Conservation (phyloP, 2,329 filamentous ascomycete species). For the Fusarium equiseti region DNA sequence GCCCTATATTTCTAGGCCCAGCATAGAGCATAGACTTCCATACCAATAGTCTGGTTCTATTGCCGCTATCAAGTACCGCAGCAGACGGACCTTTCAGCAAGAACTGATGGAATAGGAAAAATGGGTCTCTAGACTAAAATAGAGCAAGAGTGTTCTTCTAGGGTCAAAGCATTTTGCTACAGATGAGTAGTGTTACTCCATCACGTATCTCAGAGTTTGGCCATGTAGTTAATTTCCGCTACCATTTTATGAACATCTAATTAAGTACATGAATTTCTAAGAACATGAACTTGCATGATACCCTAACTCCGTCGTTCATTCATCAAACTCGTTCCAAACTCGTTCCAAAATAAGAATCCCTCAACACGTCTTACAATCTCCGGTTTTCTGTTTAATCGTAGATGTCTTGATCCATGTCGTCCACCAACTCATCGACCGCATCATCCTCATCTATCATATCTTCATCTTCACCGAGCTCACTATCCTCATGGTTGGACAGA, state of each 20-base stretch:
- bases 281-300: conserved; percentile 1
- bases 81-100: not conserved
- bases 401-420: conserved; percentile 72
- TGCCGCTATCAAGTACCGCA: not conserved
- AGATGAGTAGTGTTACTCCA: not conserved
- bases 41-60: not conserved
- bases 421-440: conserved; percentile 75
- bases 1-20: conserved; percentile 49
- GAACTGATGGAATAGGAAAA: not conserved
- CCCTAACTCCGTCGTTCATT: conserved; percentile 36
- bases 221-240: conserved; percentile 12
- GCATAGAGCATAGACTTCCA: conserved; percentile 27
- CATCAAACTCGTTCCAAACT: conserved; percentile 32
- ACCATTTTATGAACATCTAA: conserved; percentile 6
- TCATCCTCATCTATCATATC: conserved; percentile 81
- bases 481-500: conserved; percentile 81
- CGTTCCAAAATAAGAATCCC: conserved; percentile 14
- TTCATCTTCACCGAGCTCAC: conserved; percentile 71
- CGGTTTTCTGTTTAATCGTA: conserved; percentile 53
- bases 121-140: not conserved
- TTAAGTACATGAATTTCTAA: conserved; percentile 28
- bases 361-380: conserved; percentile 3
- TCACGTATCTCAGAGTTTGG: not conserved
- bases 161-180: not conserved
- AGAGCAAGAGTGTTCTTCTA: not conserved